Base-by-base conservation (phyloP, 768 basidiomycete genomes). In the Collybiopsis luxurians region DNA sequence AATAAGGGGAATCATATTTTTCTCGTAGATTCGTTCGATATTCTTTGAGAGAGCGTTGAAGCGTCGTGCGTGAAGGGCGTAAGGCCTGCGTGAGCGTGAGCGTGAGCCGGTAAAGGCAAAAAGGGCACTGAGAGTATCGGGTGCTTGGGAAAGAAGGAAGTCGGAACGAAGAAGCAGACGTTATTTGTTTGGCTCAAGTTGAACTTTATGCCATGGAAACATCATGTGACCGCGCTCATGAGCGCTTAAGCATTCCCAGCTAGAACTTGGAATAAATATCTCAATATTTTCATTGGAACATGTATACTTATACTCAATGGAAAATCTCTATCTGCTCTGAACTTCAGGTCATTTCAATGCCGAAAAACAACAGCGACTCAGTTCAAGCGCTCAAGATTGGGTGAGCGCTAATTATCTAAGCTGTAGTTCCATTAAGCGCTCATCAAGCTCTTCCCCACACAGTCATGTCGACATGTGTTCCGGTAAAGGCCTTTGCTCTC, bases 1-100 rank as follows among this genome's bases (percentile, higher is more conserved):
- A 69, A 85, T 71, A 68, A 90, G 80, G 53, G 87, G 83, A 64
- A 89, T 76, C 86, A 89, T 89, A 50, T 63, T 73, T 63, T 61
- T 61, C 56, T 39, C 58, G 43, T 46, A n/a, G 34, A 21, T 51
- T 46, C 54, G 54, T 55, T 13, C 40, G 53, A 43, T 28, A 24
- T 36, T 17, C 69, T 68, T 76, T 75, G 73, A 76, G 73, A 60
- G 77, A 76, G 69, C 75, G 78, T 79, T 61, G 73, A 51, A 64
- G 74, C 73, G 78, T 79, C 56, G 68, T 53, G 66, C 59, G 67
- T 64, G 68, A 71, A 26, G 63, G 75, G 76, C 75, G 73, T 74
- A 72, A 71, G 67, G 71, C 74, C 71, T 75, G 73, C 66, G 69
- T 71, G n/a, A 30, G 24, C 56, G n/a, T n/a, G n/a, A n/a, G n/a